phyloP scores from a whole-genome alignment of 805 yeast species.

The Jamesozyma hellenica region DNA sequence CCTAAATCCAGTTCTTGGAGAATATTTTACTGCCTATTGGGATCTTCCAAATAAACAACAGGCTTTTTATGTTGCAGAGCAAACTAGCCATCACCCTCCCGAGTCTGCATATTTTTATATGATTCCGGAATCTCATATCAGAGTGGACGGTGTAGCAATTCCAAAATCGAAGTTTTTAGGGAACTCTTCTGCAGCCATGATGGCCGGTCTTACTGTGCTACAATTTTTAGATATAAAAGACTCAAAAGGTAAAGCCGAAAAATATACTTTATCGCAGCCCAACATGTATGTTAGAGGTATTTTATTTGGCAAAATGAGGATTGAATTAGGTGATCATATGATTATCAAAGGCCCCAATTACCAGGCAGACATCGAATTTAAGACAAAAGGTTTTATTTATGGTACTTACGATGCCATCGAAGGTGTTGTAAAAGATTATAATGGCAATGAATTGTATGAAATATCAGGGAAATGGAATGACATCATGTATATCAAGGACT shows the following conservation, averaged over 20 bases:
- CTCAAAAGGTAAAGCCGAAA: slow-evolving; percentile 44
- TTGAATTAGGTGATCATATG: slow-evolving; percentile 90
- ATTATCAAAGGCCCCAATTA: slow-evolving; percentile 52
- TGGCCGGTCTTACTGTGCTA: slow-evolving; percentile 81
- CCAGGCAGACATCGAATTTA: slow-evolving; percentile 80
- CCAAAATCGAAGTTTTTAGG: slow-evolving; percentile 88
- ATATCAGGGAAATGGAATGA: slow-evolving; percentile 93
- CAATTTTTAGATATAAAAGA: slow-evolving; percentile 53
- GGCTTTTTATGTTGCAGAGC: slow-evolving; percentile 86
- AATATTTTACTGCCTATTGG: slow-evolving; percentile 87
- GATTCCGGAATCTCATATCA: slow-evolving; percentile 68
- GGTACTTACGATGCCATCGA: slow-evolving; percentile 87
- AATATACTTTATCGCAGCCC: slow-evolving; percentile 84
- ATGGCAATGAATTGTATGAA: slow-evolving; percentile 50
- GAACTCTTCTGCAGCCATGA: slow-evolving; percentile 91
- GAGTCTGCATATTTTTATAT: slow-evolving; percentile 85
- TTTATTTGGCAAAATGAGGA: slow-evolving; percentile 77
- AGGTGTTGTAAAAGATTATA: slow-evolving; percentile 52
- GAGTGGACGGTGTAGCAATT: slow-evolving; percentile 80
- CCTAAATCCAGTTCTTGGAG: slow-evolving; percentile 88
- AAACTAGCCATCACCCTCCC: slow-evolving; percentile 98
- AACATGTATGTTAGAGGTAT: slow-evolving; percentile 93
- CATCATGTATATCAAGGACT: slow-evolving; percentile 55
- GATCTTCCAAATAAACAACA: slow-evolving; percentile 60
- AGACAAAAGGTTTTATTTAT: slow-evolving; percentile 86